Evolutionary conservation across 306 rosid genomes (phyloP), one percentile per base, ranked within the genome.

Genomic region (Trifolium fragiferum): DNA sequence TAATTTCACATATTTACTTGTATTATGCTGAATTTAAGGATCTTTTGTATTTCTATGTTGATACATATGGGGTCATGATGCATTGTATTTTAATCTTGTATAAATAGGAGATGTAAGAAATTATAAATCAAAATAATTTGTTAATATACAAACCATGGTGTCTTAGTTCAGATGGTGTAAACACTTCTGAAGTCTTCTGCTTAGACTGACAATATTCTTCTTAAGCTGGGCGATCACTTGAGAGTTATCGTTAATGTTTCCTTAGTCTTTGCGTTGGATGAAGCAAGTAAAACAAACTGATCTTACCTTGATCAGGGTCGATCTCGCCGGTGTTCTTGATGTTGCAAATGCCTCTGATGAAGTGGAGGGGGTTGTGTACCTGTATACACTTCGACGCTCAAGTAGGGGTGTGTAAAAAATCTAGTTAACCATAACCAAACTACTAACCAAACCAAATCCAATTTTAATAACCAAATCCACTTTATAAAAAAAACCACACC

Each of bases 11-110:
- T 49, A 61, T 50, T 32, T 33, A 51, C 33, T 63, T 40, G 66
- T 63, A 53, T 78, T 37, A 64, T 70, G 59, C 9, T 59, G 65
- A 27, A 41, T 78, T 10, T 60, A 60, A 57, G 68, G 33, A 46
- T 66, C 59, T 37, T 66, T 23, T 70, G 72, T 53, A 69, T 57
- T 61, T 73, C 47, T 46, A 18, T 54, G 68, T 23, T 79, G 35
- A 40, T 74, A 74, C 64, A 73, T 51, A 46, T 32, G 47, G 35
- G 68, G 60, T 76, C 46, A 44, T 79, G 66, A 44, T 79, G 61
- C 38, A 82, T 14, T 60, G 74, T 16, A 68, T 58, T 75, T 74
- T 11, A 41, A 19, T 12, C 41, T 44, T 9, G 49, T 63, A 40
- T 53, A 50, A 70, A 70, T n/a, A 57, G 32, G 44, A 55, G 41